These are phyloP conservation scores for Penicillium sp. DNA, from an alignment of 2,329 filamentous ascomycete species.

Conservation along the genomic window DNA sequence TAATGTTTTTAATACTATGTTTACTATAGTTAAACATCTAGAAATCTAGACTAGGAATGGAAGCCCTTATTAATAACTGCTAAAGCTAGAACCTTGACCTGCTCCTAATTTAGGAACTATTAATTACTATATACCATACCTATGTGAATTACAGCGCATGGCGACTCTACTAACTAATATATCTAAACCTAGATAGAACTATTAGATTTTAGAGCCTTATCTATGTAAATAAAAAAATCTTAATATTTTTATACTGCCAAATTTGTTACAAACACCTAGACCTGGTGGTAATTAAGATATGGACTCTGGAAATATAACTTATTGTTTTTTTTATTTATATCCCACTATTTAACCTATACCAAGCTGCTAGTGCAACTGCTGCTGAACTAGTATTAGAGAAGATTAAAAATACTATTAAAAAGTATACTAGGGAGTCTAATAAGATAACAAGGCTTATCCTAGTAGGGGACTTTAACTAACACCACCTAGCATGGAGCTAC, in stretches of 20 bases:
- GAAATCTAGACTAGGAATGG: slow-evolving; percentile 30
- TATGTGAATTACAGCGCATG: slow-evolving; percentile 33
- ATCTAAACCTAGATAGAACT: slow-evolving; percentile 8
- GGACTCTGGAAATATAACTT: slow-evolving; percentile 20
- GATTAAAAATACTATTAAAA: slow-evolving; percentile 15
- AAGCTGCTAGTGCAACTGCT: neutral
- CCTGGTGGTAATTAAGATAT: slow-evolving; percentile 27
- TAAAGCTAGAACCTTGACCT: slow-evolving; percentile 31
- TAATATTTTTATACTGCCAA: slow-evolving; percentile 29
- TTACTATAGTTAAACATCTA: slow-evolving; percentile 25
- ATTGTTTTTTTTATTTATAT: slow-evolving; percentile 29
- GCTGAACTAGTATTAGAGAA: neutral
- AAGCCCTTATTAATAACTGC: slow-evolving; percentile 35
- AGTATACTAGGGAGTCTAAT: neutral
- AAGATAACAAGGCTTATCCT: slow-evolving; percentile 16
- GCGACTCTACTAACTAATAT: slow-evolving; percentile 30
- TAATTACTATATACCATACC: slow-evolving; percentile 22
- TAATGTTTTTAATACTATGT: slow-evolving; percentile 11
- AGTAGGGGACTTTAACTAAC: slow-evolving; percentile 23
- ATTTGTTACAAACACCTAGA: slow-evolving; percentile 31
- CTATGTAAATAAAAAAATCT: slow-evolving; percentile 31
- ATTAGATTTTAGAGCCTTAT: slow-evolving; percentile 28
- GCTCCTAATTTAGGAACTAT: slow-evolving; percentile 26
- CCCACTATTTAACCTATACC: slow-evolving; percentile 2
- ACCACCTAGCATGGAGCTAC: slow-evolving; percentile 21